These are phyloP conservation scores for Backusella parvicylindrica DNA, from an alignment of 192 early-diverging fungal species.

Conservation along the genomic window DNA sequence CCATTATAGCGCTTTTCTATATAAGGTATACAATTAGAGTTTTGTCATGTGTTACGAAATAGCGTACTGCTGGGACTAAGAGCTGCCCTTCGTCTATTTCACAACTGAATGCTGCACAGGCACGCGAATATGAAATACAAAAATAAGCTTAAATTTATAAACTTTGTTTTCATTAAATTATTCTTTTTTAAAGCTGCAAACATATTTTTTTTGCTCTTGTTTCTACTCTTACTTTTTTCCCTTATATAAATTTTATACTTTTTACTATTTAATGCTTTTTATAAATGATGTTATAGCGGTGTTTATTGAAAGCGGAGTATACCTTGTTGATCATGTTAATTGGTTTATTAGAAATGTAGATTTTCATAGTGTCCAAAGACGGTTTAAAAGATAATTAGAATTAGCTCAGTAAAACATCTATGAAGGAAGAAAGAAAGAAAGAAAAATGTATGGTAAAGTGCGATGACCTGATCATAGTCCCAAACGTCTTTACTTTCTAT, in stretches of 20 bases:
- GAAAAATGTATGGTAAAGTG: background rate
- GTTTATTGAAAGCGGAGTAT: background rate
- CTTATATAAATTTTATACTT: background rate
- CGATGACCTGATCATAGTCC: background rate
- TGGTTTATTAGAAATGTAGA: background rate
- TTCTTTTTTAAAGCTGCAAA: background rate
- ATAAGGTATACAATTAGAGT: background rate
- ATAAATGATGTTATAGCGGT: background rate
- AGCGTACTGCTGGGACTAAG: background rate
- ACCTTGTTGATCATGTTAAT: background rate
- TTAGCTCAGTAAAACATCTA: background rate
- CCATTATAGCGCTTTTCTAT: background rate
- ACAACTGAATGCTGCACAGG: background rate
- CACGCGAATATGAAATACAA: background rate
- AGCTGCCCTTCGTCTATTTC: background rate
- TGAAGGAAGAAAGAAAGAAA: background rate
- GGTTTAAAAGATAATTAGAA: background rate
- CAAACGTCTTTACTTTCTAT: background rate
- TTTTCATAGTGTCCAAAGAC: background rate
- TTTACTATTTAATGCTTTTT: background rate
- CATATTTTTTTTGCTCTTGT: background rate
- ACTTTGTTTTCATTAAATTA: background rate
- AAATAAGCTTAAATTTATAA: background rate
- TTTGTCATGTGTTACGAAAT: constrained; percentile 2
- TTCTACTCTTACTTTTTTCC: background rate